Conservation (phyloP, 306 rosid genomes). For the Castanea mollissima region DNA sequence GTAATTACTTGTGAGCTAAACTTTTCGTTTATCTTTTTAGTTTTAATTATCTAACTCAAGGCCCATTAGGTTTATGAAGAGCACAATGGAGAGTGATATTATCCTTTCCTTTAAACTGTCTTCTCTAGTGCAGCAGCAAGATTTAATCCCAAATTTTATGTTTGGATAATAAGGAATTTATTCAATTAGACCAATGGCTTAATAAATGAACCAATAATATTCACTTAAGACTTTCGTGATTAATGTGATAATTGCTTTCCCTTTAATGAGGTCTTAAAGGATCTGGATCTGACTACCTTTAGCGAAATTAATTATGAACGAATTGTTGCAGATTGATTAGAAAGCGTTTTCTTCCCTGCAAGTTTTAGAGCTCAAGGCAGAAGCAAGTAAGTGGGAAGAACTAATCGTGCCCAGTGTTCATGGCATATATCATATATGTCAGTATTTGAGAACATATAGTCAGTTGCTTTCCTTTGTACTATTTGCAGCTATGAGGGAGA, state of each 20-base stretch:
- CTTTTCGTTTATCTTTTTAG: too few species aligned
- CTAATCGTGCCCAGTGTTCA: too few species aligned
- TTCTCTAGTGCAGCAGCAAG: too few species aligned
- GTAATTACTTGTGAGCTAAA: too few species aligned
- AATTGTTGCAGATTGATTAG: neutral
- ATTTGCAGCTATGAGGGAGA: conserved; percentile 10
- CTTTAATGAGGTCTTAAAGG: neutral
- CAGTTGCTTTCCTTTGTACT: conserved; percentile 10
- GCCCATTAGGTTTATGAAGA: too few species aligned
- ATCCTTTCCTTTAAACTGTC: too few species aligned
- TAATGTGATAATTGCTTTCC: neutral
- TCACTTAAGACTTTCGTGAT: neutral
- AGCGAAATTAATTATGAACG: neutral
- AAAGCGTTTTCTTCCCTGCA: neutral
- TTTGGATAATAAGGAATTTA: too few species aligned
- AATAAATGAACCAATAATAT: neutral
- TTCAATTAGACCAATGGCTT: too few species aligned
- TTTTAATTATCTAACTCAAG: too few species aligned
- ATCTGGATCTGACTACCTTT: neutral
- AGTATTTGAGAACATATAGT: neutral
- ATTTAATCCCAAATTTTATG: too few species aligned
- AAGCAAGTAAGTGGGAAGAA: too few species aligned
- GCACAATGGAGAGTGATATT: too few species aligned
- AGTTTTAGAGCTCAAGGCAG: neutral
- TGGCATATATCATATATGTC: neutral